These are phyloP conservation scores for Polytrichum formosum DNA, from an alignment of 225 moss, liverwort and hornwort genomes.

Conservation along the genomic window DNA sequence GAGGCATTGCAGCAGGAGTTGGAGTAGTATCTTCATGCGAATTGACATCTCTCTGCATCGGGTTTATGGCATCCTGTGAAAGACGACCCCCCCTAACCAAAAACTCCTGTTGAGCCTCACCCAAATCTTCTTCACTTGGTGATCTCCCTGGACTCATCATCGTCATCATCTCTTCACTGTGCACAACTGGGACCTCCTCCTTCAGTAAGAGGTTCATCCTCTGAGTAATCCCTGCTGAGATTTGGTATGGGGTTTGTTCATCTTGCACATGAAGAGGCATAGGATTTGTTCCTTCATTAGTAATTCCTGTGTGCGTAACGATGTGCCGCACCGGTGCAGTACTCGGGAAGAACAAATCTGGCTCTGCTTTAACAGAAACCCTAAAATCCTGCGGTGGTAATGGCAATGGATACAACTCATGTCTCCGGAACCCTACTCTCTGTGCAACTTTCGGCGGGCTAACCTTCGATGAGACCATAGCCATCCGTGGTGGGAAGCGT, in stretches of 20 bases:
- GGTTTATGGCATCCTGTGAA: background rate
- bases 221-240: no score
- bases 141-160: background rate
- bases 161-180: background rate
- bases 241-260: background rate
- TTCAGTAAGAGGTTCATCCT: background rate
- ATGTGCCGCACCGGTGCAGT: background rate
- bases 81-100: constrained; percentile 1
- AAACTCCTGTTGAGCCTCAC: background rate
- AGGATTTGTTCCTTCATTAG: background rate
- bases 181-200: background rate
- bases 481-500: no score
- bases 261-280: background rate
- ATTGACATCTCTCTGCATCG: background rate
- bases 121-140: no score
- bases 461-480: no score
- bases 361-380: background rate
- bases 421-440: no score
- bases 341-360: background rate
- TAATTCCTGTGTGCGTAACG: background rate
- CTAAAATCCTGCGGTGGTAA: background rate
- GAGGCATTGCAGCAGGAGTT: background rate
- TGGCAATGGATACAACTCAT: background rate
- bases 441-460: no score
- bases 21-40: background rate